Evolutionary conservation across 768 basidiomycete genomes (phyloP), one percentile per base, ranked within the genome.

Genomic region (Mrakia hoshinonis): DNA sequence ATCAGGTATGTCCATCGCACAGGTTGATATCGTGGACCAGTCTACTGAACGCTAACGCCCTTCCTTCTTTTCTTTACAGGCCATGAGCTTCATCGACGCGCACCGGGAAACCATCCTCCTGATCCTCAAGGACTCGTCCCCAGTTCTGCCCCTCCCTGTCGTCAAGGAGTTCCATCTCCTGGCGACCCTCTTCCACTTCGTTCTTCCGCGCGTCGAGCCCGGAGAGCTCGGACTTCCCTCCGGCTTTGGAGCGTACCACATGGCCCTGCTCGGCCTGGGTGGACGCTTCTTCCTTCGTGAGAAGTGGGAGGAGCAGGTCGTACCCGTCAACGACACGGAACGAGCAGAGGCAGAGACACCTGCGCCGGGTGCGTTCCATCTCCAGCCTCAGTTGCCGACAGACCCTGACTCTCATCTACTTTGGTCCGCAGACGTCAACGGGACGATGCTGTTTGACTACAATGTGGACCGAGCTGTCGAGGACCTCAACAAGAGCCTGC

Each of bases 91-190:
- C 81, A 77, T 97, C 48, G 84, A 86, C 7, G 86, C 83, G 58
- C 95, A 98, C 75, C 84, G 89, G 24, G 88, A 93, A 64, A 91
- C 92, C 0, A 83, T 95, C 70, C 83, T 90, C 22, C 88, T 91
- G 70, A 82, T 95, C 43, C 83, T 98, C 0, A 88, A 91, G 77
- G 89, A 89, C 68, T 86, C 89, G 54, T 81, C 84, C 4, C 84
- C 87, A 24, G 82, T 84, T 49, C 82, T 87, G 20, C 85, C 87
- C 0, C 76, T 89, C 18, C 82, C 87, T 2, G 83, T 87, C 2
- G 80, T 97, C 15, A 87, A 91, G 75, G 91, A 95, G 78, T 84
- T 89, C 20, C 86, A 90, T 69, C 82, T 96, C 4, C 82, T 97
- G 34, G 84, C 94, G 1, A 85, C 86, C 13, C 81, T 96, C 6